A percentile compares a stretch with the other conserved stretches of the same genome.
Evolutionary conservation across 202 grass and related monocot species (phyloP).

Genomic region (Zizania palustris): DNA sequence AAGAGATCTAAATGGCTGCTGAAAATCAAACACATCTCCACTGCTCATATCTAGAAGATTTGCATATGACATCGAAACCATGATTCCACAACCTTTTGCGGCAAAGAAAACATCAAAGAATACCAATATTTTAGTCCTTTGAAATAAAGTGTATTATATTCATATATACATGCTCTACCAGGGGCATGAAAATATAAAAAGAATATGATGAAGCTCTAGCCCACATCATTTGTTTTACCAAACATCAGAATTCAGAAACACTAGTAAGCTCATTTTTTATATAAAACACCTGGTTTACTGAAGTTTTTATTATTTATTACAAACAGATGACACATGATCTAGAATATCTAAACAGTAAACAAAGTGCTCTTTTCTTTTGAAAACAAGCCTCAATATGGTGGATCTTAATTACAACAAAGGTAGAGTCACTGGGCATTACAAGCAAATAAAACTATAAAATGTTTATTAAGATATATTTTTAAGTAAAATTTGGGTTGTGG

Average conservation of each 20-base stretch:
- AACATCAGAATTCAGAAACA: slow-evolving; percentile 4
- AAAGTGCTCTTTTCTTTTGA: background rate
- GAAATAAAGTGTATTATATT: background rate
- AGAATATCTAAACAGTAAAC: background rate
- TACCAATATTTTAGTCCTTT: slow-evolving; percentile 25
- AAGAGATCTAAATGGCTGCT: slow-evolving; percentile 51
- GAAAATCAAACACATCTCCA: slow-evolving; percentile 48
- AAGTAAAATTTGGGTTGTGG: background rate
- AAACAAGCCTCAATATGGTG: background rate
- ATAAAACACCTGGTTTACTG: background rate
- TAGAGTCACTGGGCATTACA: background rate
- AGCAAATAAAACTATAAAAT: too few relatives aligned
- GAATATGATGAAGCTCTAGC: background rate
- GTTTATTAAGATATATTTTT: slow-evolving; percentile 12
- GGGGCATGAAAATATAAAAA: slow-evolving; percentile 4
- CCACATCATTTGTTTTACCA: background rate
- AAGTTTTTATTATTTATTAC: background rate
- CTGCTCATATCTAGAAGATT: slow-evolving; percentile 56
- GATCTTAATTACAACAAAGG: background rate
- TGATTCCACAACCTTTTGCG: slow-evolving; percentile 35
- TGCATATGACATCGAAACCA: slow-evolving; percentile 61
- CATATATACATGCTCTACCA: background rate
- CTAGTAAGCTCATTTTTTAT: background rate
- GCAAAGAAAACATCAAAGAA: slow-evolving; percentile 17
- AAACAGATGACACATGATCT: background rate